Conservation (phyloP, 345 rosid genomes). For the Citrus unshiu region DNA sequence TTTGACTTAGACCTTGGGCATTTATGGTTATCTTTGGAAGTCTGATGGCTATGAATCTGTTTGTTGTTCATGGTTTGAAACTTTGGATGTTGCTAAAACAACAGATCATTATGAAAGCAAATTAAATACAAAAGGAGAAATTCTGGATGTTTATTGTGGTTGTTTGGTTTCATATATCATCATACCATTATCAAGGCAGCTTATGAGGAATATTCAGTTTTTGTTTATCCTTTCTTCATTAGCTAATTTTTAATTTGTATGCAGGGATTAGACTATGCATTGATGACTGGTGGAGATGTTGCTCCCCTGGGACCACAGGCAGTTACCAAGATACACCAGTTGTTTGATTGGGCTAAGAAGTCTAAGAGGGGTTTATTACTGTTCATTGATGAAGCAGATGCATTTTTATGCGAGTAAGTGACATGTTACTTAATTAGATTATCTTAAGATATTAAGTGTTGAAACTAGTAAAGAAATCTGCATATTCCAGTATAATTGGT, state of each 20-base stretch:
- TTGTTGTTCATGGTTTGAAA: background rate
- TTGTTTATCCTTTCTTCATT: slow-evolving; percentile 2
- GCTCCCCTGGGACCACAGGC: slow-evolving; percentile 98
- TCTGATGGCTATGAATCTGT: background rate
- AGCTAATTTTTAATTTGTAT: slow-evolving; percentile 15
- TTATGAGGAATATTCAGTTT: background rate
- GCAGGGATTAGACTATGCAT: slow-evolving; percentile 97
- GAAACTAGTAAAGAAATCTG: background rate
- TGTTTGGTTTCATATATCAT: background rate
- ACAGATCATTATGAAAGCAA: background rate
- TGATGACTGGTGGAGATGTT: slow-evolving; percentile 99
- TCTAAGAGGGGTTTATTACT: slow-evolving; percentile 80
- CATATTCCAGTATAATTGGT: background rate
- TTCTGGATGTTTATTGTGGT: background rate
- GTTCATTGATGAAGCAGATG: slow-evolving; percentile 99
- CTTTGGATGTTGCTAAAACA: background rate
- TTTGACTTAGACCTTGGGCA: background rate
- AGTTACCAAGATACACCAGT: slow-evolving; percentile 94
- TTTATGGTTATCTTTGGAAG: background rate
- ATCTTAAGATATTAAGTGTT: background rate
- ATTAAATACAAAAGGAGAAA: background rate
- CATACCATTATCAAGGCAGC: background rate
- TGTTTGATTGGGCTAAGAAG: slow-evolving; percentile 96
- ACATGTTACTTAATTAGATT: background rate
- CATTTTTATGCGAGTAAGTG: slow-evolving; percentile 98